Base-by-base conservation (phyloP, 2,329 filamentous ascomycete genomes). In the Colletotrichum sp. region DNA sequence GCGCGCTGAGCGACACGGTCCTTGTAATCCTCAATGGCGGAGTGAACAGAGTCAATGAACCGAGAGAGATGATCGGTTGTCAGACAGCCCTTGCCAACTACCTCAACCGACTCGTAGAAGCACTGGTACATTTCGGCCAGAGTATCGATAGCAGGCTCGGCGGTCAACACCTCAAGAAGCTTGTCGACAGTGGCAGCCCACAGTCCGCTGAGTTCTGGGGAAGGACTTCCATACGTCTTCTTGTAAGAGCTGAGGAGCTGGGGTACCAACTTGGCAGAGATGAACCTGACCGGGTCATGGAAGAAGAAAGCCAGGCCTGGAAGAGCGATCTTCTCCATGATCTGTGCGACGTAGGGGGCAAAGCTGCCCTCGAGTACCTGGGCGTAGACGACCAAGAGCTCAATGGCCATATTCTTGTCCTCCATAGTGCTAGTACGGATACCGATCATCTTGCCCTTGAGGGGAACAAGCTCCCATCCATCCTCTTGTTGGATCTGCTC, bases 361-460 rank as follows among this genome's bases (percentile, higher is more conserved):
- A 99, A 99, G 34, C 95, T 92, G 26, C 91, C 95, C 83, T 98
- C 95, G n/a, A 99, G 90, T 30, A 98, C 96, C 84, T 98, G 96
- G 3, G 97, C 96, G 82, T 99, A 99, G 77, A 99, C 96, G 63
- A 98, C 96, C 76, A 99, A 94, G 69, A 99, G 92, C 86, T 99
- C 97, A 79, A 99, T 99, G n/a, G 97, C 97, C 91, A 98, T 98
- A 85, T 99, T 96, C 89, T 99, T 99, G 87, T 99, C 97, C 81
- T 99, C 97, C 85, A 99, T 93, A 12, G 95, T 95, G 84, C 95
- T 98, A 9, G 97, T 99, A 87, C 96, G 96, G 87, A 99, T 99
- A 78, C 97, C 97, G 82, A 99, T 98, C 85, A 98, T 95, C 88
- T 99, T 99, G 79, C 97, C 97, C 87, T 98, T 98, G 72, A 99